Conservation (phyloP, 176 grass and related monocot species). For the Bonia amplexicaulis region DNA sequence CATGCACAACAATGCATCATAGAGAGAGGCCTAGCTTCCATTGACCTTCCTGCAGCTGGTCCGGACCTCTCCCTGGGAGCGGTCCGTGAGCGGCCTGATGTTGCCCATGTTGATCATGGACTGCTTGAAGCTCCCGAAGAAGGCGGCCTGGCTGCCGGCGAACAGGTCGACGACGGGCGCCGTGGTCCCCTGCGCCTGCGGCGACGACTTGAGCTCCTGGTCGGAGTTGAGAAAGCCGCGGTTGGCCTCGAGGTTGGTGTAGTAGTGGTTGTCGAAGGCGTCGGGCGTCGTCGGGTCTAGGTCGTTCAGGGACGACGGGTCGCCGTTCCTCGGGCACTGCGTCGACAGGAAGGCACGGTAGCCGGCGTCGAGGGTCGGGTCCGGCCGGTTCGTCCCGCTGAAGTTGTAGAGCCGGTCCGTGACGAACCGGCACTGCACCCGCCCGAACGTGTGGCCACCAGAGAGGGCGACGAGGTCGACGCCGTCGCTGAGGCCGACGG, state of each 20-base stretch:
- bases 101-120: constrained; percentile 78
- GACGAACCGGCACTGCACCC: constrained; percentile 41
- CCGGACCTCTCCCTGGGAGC: constrained; percentile 32
- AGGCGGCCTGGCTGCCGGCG: constrained; percentile 37
- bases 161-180: constrained; percentile 49
- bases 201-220: constrained; percentile 52
- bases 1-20: too few species aligned
- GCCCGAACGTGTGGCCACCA: constrained; percentile 63
- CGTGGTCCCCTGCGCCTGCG: not conserved
- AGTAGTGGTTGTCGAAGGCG: constrained; percentile 68
- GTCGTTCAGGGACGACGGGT: not conserved
- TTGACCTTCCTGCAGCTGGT: constrained; percentile 32
- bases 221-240: constrained; percentile 50
- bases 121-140: constrained; percentile 43
- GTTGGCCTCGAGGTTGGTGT: constrained; percentile 34
- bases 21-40: not conserved
- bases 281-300: constrained; percentile 52
- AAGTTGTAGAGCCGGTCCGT: constrained; percentile 61
- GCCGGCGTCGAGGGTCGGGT: constrained; percentile 15
- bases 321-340: constrained; percentile 31
- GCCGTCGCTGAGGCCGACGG: not conserved
- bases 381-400: constrained; percentile 25
- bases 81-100: constrained; percentile 32
- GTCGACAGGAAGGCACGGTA: constrained; percentile 27
- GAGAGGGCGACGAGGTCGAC: constrained; percentile 68